phyloP scores from a whole-genome alignment of 1,284 basidiomycete species.

The Apiotrichum brassicae region DNA sequence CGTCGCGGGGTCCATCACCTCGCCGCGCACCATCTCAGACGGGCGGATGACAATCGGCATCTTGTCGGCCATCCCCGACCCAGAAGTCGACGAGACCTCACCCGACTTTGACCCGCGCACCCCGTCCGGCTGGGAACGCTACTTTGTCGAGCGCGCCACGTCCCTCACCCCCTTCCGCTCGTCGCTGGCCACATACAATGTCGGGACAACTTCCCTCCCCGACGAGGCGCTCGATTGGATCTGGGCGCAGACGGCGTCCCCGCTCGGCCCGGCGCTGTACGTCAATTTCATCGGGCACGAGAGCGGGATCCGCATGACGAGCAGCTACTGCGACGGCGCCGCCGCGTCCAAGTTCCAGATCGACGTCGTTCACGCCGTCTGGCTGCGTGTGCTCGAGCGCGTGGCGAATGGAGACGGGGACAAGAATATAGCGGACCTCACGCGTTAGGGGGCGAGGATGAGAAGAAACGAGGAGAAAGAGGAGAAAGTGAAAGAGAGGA shows the following conservation, averaged over 20 bases:
- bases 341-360: constrained; percentile 11
- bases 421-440: constrained; percentile 7
- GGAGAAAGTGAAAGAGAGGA: too few species aligned
- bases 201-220: constrained; percentile 25
- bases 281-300: constrained; percentile 26
- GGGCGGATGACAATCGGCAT: constrained; percentile 26
- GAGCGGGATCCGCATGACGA: constrained; percentile 24
- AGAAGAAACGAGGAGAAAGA: too few species aligned
- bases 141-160: constrained; percentile 19
- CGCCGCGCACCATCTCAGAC: constrained; percentile 2
- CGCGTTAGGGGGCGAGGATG: too few species aligned
- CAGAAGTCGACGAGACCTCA: background rate
- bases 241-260: constrained; percentile 26
- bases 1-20: constrained; percentile 1
- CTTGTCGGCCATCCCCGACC: constrained; percentile 31
- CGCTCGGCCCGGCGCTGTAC: constrained; percentile 18
- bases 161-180: constrained; percentile 11
- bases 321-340: constrained; percentile 26
- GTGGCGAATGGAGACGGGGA: constrained; percentile 7
- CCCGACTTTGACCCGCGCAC: constrained; percentile 17
- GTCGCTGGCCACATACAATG: constrained; percentile 26
- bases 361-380: constrained; percentile 5
- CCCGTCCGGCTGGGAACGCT: constrained; percentile 36
- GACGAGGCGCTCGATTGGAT: constrained; percentile 23
- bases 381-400: constrained; percentile 7